These are phyloP conservation scores for Suillus occidentalis DNA, from an alignment of 768 basidiomycete genomes.

Conservation along the genomic window DNA sequence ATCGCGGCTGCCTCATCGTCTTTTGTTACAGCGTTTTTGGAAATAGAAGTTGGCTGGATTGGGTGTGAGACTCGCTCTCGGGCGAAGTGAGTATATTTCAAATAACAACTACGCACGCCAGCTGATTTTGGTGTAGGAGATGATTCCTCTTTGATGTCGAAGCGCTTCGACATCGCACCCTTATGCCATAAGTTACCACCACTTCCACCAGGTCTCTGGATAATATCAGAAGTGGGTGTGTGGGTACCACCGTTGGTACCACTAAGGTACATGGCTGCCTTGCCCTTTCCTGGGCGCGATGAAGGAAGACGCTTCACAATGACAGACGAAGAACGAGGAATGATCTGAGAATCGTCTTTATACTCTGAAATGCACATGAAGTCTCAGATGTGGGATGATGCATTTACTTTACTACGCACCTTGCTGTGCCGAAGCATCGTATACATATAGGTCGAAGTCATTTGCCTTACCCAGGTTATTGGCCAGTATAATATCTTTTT, in stretches of 20 bases:
- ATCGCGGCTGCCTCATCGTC: conserved; percentile 93
- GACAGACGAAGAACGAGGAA: conserved; percentile 94
- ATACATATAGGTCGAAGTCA: conserved; percentile 92
- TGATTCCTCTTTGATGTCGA: conserved; percentile 79
- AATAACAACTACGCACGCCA: conserved; percentile 35
- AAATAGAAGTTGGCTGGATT: conserved; percentile 39
- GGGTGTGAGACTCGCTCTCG: conserved; percentile 26
- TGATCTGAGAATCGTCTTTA: conserved; percentile 86
- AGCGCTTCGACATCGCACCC: conserved; percentile 83
- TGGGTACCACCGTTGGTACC: conserved; percentile 42
- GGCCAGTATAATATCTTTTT: conserved; percentile 95
- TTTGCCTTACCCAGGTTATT: conserved; percentile 96
- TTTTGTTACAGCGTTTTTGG: conserved; percentile 46
- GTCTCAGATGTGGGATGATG: conserved; percentile 6
- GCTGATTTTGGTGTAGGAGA: conserved; percentile 25
- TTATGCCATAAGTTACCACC: conserved; percentile 55
- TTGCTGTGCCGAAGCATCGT: conserved; percentile 84
- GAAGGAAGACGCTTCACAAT: conserved; percentile 90
- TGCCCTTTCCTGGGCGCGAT: conserved; percentile 77
- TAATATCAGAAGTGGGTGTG: conserved; percentile 49
- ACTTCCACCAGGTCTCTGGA: conserved; percentile 38
- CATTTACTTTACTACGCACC: conserved; percentile 47
- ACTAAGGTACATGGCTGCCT: conserved; percentile 71
- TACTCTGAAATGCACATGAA: conserved; percentile 57
- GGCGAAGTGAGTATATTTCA: conserved; percentile 20